Base-by-base conservation (phyloP, 2,329 filamentous ascomycete genomes). In the Immersiporthe knoxdaviesiana region DNA sequence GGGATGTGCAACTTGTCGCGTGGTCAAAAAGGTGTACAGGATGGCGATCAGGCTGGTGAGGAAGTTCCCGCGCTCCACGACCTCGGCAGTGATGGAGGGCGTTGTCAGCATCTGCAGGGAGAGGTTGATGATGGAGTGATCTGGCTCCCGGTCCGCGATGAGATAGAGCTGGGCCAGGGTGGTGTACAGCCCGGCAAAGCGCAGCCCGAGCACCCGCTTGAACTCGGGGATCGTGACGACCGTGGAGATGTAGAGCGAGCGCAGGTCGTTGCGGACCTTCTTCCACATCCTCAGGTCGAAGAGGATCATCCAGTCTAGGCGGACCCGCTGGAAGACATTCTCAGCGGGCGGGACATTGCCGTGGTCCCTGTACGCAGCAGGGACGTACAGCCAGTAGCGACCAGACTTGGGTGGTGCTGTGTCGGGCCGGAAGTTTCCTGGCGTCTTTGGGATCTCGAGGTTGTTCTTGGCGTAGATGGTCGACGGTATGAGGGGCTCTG, bases 221-320 rank as follows among this genome's bases (percentile, higher is more conserved):
- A 99, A 99, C 77, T 97, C 89, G 5, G 96, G 95, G 67, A 99
- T 93, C 7, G 93, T 93, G 62, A 99, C 94, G 6, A 99, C 93
- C 0, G 96, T 99, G 63, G 93, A 96, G 74, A 99, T 97, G 80
- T 97, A 98, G 1, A 99, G 87, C 72, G 97, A 92, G 41, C 96
- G 90, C 68, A 99, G 86, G 77, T 97, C 92, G 63, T 95, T 94
- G 68, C 96, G 90, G 41, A 97, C 88, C 78, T 94, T 96, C 81
- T 99, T 99, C 96, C 96, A 99, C 85, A 99, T 89, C 56, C 96
- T 87, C 65, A 99, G 82, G 78, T 99, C 96, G 77, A 97, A 99
- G 11, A 99, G 84, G 39, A 99, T 93, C 76, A 99, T 87, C 88
- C 93, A 97, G 79, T 99, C 96, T 7, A 99, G 84, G 41, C 96